A percentile compares a stretch with the other conserved stretches of the same genome.
phyloP scores from a whole-genome alignment of 176 grass and related monocot genomes.

The Pontederia crassipes region DNA sequence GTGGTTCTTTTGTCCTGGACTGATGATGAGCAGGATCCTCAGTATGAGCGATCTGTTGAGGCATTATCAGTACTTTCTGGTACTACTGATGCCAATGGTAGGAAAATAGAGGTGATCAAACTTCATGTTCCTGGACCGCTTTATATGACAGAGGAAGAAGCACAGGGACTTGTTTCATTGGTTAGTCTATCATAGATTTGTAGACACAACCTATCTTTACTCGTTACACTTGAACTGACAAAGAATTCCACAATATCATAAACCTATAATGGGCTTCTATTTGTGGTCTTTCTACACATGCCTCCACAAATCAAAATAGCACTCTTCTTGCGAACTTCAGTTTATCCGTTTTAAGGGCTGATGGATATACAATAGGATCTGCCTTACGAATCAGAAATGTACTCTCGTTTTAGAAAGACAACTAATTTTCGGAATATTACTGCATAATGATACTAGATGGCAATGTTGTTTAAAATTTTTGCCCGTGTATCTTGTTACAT shows the following conservation, averaged over 20 bases:
- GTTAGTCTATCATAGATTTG: constrained; percentile 19
- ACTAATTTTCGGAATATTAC: no score
- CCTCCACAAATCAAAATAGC: no score
- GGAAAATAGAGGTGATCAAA: constrained; percentile 60
- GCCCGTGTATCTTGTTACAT: no score
- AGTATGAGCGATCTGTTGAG: constrained; percentile 67
- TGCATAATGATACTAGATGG: no score
- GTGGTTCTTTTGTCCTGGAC: constrained; percentile 74
- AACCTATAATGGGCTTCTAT: neutral
- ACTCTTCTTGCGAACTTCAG: no score
- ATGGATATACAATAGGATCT: no score
- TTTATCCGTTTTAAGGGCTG: no score
- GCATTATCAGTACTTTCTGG: constrained; percentile 45
- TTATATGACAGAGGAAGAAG: constrained; percentile 75
- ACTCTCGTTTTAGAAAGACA: no score
- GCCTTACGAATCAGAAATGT: no score
- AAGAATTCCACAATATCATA: constrained; percentile 2
- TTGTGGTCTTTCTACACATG: no score
- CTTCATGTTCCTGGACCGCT: constrained; percentile 80
- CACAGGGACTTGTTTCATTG: constrained; percentile 33
- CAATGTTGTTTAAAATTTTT: no score
- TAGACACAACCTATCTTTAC: neutral
- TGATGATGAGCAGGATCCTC: constrained; percentile 52
- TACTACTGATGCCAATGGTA: constrained; percentile 40
- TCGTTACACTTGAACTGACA: neutral